A percentile compares a stretch with the other conserved stretches of the same genome.
Evolutionary conservation across 345 rosid species (phyloP).

Genomic region (Mallotus nudiflorus): DNA sequence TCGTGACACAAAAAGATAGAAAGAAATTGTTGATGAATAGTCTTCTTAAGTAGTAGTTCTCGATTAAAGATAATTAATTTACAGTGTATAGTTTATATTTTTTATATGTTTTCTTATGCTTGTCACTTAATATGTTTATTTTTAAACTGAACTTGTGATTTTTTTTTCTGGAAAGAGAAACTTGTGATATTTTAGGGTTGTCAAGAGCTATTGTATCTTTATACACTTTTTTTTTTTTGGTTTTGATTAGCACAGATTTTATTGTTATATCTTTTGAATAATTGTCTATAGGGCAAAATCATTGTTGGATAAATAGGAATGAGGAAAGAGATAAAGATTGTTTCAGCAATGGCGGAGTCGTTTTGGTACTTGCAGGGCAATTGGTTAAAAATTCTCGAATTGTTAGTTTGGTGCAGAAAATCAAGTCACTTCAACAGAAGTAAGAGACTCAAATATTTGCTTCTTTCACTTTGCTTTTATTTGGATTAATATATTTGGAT

Average conservation of each 20-base stretch:
- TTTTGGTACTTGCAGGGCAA: conserved; percentile 58
- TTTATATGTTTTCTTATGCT: no score
- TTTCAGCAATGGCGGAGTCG: conserved; percentile 47
- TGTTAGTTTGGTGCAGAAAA: conserved; percentile 48
- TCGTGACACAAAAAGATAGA: no score
- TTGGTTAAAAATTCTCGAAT: conserved; percentile 39
- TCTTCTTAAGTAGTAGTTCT: no score
- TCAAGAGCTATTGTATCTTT: background rate
- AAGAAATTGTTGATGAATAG: no score
- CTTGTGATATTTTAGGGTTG: conserved; percentile 73
- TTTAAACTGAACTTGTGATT: no score
- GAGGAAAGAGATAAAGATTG: conserved; percentile 30
- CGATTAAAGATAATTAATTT: no score
- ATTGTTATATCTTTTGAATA: background rate
- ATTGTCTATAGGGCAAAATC: conserved; percentile 50
- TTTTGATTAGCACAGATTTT: background rate
- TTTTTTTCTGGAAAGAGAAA: no score
- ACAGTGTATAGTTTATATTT: no score
- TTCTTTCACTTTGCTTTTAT: conserved; percentile 2
- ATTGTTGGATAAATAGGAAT: conserved; percentile 73
- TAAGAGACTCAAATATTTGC: conserved; percentile 20
- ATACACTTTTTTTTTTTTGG: background rate
- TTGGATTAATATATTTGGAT: background rate
- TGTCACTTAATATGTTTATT: no score
- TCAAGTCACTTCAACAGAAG: conserved; percentile 82